Conservation (phyloP, 2,329 filamentous ascomycete genomes). For the Arthrocladium fulminans region DNA sequence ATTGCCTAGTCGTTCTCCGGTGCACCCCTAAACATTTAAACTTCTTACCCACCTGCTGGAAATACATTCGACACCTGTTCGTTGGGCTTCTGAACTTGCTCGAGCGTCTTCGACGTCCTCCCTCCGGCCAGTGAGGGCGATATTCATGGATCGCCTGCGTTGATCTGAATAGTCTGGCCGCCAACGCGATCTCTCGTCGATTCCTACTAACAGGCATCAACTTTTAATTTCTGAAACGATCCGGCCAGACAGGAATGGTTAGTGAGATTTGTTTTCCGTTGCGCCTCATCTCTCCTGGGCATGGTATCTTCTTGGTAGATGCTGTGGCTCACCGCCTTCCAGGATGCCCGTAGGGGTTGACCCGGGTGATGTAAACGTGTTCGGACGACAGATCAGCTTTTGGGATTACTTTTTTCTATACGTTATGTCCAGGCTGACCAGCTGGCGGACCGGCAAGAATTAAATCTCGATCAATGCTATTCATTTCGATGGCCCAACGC, state of each 20-base stretch:
- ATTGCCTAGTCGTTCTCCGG: neutral
- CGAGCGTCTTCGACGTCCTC: neutral
- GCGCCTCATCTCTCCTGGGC: conserved; percentile 5
- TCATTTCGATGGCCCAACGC: neutral
- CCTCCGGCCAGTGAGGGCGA: neutral
- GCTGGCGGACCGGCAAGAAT: neutral
- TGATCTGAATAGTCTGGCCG: no score
- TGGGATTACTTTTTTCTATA: conserved; percentile 2
- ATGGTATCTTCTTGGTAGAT: neutral
- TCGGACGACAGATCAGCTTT: no score
- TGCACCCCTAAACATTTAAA: conserved; percentile 5
- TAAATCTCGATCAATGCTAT: neutral
- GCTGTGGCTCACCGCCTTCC: neutral
- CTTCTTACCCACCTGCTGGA: neutral
- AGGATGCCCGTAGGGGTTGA: no score
- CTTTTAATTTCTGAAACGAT: neutral
- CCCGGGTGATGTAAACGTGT: no score
- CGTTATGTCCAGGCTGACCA: neutral
- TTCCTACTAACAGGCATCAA: neutral
- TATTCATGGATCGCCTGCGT: neutral
- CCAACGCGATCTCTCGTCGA: neutral
- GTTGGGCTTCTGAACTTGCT: neutral
- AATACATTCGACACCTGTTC: neutral
- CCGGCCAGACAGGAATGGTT: neutral
- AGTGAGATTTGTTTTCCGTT: conserved; percentile 3